Percentiles rank a stretch among this genome's conserved stretches.
phyloP scores from a whole-genome alignment of 441 rosid species.

The Erysimum cheiri region DNA sequence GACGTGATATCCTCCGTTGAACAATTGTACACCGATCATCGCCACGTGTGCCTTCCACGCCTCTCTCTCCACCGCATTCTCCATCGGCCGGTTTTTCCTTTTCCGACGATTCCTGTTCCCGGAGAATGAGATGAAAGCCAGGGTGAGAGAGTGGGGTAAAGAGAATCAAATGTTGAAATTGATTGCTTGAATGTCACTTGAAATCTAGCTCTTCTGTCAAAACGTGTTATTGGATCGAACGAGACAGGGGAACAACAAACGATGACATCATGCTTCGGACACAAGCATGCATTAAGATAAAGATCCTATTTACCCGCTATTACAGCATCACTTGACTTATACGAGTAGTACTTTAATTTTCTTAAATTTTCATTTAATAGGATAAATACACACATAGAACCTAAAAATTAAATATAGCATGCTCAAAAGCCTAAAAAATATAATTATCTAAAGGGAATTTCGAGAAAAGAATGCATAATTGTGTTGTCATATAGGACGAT shows the following conservation, averaged over 20 bases:
- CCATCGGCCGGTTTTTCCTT: slow-evolving; percentile 32
- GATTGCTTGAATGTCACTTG: slow-evolving; percentile 35
- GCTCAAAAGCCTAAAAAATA: background rate
- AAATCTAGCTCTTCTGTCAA: slow-evolving; percentile 14
- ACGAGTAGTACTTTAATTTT: background rate
- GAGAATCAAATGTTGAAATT: slow-evolving; percentile 1
- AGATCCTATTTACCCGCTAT: slow-evolving; percentile 39
- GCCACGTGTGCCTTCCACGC: slow-evolving; percentile 76
- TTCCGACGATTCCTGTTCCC: slow-evolving; percentile 37
- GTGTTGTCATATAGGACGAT: background rate
- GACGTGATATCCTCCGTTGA: slow-evolving; percentile 92
- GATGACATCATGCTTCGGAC: slow-evolving; percentile 42
- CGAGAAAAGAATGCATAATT: background rate
- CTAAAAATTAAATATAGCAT: background rate
- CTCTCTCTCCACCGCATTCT: slow-evolving; percentile 51
- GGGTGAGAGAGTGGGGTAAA: slow-evolving; percentile 9
- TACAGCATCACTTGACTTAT: slow-evolving; percentile 3
- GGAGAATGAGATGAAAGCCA: slow-evolving; percentile 38
- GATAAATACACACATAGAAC: background rate
- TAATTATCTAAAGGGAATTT: background rate
- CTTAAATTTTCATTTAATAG: background rate
- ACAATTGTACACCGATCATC: slow-evolving; percentile 79
- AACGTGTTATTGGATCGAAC: slow-evolving; percentile 17
- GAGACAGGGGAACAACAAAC: slow-evolving; percentile 39
- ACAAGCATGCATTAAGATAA: slow-evolving; percentile 35